Base-by-base conservation (phyloP, 805 yeast species). In the Brettanomyces sp. region DNA sequence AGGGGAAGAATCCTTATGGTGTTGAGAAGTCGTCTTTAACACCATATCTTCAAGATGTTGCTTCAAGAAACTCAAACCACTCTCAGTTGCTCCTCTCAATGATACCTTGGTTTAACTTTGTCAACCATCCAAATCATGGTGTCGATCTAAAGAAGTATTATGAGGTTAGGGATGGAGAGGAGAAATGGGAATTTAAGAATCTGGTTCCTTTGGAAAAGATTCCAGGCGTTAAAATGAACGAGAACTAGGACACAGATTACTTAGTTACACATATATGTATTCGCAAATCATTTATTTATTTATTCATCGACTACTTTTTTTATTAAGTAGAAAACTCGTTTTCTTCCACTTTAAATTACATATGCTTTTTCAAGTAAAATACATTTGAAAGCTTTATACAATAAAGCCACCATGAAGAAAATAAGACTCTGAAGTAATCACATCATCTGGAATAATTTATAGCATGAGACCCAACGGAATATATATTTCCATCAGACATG, bases 81-180 rank as follows among this genome's bases (percentile, higher is more conserved):
- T 78, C 95, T 6, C 79, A 77, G 57, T 63, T 77, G 47, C 67
- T 72, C 46, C 60, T 81, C 55, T 75, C 79, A 46, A 59, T 84
- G 49, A 63, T 86, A 56, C 95, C 95, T 23, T 81, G 88, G 87
- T 85, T 87, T 71, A 87, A 87, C 67, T 68, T 84, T 51, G 88
- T 80, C 41, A 67, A 79, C 61, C 95, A 86, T 64, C 88, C 85
- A 54, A 81, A 79, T 68, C 95, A 86, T 64, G 93, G 91, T 24
- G 79, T 85, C 48, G 83, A 81, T 57, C 68, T 82, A 49, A 70
- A 72, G 57, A 79, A 71, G 57, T 82, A 80, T 51, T 72, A 73
- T 49, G 79, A 74, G 59, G 68, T 64, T 44, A 69, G 82, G 57
- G 72, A 74, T 24, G 82, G 82, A 36, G 82, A 77, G 60, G 81